These are phyloP conservation scores for Aspergillus ustus DNA, from an alignment of 2,329 filamentous ascomycete species.

Conservation along the genomic window DNA sequence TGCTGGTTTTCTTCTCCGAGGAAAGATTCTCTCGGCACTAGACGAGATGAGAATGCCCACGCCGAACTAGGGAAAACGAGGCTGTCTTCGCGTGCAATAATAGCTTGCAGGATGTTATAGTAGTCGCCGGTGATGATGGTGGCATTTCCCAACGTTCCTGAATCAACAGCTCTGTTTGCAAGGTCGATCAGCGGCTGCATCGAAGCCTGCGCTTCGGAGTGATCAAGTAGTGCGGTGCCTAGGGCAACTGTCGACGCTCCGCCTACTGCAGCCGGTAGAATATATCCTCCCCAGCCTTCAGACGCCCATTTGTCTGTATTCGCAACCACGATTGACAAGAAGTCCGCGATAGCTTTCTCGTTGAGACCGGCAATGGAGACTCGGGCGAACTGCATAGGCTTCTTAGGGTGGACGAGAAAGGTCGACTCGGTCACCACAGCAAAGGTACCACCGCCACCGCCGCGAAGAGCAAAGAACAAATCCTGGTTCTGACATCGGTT, in stretches of 20 bases:
- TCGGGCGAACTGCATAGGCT: conserved; percentile 18
- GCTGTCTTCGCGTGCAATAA: conserved; percentile 2
- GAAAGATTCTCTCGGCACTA: conserved; percentile 14
- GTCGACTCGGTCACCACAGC: conserved; percentile 25
- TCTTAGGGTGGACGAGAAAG: conserved; percentile 23
- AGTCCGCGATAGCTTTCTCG: neutral
- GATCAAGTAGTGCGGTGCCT: conserved; percentile 19
- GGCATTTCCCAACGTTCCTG: conserved; percentile 1
- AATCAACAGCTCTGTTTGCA: conserved; percentile 3
- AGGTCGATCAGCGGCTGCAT: conserved; percentile 18
- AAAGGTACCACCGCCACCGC: conserved; percentile 25
- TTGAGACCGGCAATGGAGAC: conserved; percentile 6
- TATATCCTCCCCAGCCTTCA: conserved; percentile 28
- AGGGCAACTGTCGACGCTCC: conserved; percentile 10
- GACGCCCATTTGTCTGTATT: conserved; percentile 25
- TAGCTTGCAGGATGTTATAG: conserved; percentile 6
- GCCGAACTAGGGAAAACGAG: conserved; percentile 8
- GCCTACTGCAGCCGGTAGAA: conserved; percentile 9
- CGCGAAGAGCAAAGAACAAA: conserved; percentile 25
- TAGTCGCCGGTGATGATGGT: conserved; percentile 7
- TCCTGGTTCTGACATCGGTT: conserved; percentile 26
- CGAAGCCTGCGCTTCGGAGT: conserved; percentile 15
- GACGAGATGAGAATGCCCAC: conserved; percentile 15
- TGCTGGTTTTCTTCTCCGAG: conserved; percentile 11
- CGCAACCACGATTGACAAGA: conserved; percentile 18